phyloP scores from a whole-genome alignment of 805 yeast genomes.

The Candida hispaniensis region DNA sequence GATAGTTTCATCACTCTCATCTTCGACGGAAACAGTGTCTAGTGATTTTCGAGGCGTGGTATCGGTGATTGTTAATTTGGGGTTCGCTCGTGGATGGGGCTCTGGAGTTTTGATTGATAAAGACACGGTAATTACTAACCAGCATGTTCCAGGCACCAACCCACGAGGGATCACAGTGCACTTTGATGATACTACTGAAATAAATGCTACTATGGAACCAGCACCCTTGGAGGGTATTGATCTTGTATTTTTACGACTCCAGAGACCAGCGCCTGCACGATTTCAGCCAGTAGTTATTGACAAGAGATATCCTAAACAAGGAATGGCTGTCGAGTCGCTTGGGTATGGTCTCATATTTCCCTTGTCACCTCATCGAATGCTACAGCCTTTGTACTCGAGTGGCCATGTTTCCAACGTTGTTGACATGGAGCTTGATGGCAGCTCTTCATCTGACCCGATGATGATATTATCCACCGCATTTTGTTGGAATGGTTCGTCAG shows the following conservation, averaged over 20 bases:
- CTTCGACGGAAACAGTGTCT: too few species aligned
- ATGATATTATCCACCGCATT: conserved; percentile 28
- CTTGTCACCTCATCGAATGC: conserved; percentile 16
- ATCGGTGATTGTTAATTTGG: too few species aligned
- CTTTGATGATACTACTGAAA: conserved; percentile 16
- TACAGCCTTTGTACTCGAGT: conserved; percentile 26
- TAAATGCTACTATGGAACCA: conserved; percentile 15
- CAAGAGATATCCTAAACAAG: conserved; percentile 17
- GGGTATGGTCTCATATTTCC: conserved; percentile 31
- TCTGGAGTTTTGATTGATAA: conserved; percentile 28
- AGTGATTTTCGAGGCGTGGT: too few species aligned
- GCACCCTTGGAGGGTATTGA: conserved; percentile 27
- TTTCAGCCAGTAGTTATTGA: conserved; percentile 21
- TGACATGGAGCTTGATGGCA: conserved; percentile 17
- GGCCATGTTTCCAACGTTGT: conserved; percentile 24
- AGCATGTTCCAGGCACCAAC: conserved; percentile 25
- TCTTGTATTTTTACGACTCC: conserved; percentile 24
- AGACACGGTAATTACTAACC: conserved; percentile 27
- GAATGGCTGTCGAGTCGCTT: conserved; percentile 24
- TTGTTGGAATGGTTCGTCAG: conserved; percentile 34
- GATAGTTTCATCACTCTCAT: neutral
- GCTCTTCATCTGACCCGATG: conserved; percentile 14
- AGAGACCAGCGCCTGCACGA: conserved; percentile 15
- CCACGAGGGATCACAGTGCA: conserved; percentile 15
- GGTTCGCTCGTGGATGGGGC: conserved; percentile 31